Percentiles rank a stretch among this genome's conserved stretches.
phyloP scores from a whole-genome alignment of 192 early-diverging fungal genomes.

The Diversispora eburnea region DNA sequence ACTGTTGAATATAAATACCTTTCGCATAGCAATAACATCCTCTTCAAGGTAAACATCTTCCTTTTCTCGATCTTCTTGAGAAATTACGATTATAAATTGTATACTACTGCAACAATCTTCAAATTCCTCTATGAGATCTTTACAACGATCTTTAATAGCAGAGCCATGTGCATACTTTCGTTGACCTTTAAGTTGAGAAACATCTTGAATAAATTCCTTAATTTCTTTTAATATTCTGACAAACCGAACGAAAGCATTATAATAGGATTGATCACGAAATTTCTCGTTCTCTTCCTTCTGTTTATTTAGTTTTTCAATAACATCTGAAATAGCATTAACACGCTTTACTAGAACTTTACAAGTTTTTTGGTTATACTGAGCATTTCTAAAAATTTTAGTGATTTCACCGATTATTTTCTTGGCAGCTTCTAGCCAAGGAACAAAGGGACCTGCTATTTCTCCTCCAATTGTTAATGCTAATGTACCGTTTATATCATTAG shows the following conservation, averaged over 20 bases:
- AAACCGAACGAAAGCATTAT: conserved; percentile 1
- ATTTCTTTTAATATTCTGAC: conserved; percentile 15
- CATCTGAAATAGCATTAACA: background rate
- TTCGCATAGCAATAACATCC: background rate
- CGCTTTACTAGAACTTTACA: conserved; percentile 7
- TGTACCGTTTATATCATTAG: no score
- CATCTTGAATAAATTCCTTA: conserved; percentile 3
- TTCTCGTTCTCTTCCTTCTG: background rate
- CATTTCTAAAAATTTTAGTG: conserved; percentile 2
- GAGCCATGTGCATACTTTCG: background rate
- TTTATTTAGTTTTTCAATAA: background rate
- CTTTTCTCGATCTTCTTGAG: background rate
- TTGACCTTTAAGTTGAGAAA: conserved; percentile 9
- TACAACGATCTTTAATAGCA: background rate
- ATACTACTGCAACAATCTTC: background rate
- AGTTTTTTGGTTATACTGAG: conserved; percentile 27
- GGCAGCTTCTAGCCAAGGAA: conserved; percentile 1
- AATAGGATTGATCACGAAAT: conserved; percentile 8
- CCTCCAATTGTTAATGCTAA: no score
- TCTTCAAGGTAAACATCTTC: background rate
- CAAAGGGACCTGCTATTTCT: background rate
- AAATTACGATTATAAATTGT: background rate
- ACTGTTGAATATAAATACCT: background rate
- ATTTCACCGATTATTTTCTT: background rate
- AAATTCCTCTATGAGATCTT: background rate